A percentile compares a stretch with the other conserved stretches of the same genome.
Evolutionary conservation across 2,329 filamentous ascomycete genomes (phyloP).

Genomic region (Salinomyces thailandicus): DNA sequence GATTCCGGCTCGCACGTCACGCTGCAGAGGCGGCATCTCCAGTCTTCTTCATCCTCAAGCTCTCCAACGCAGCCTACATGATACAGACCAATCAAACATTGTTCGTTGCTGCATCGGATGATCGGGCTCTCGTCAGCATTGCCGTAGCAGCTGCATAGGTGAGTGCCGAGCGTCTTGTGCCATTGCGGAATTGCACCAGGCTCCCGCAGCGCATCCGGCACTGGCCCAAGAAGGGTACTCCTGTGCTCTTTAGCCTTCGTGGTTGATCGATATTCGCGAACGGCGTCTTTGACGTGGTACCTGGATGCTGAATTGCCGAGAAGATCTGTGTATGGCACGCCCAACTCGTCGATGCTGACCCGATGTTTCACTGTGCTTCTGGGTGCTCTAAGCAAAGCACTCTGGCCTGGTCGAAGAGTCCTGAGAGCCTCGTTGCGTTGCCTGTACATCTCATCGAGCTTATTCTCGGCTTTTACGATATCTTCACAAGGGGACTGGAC

Average conservation of each 20-base stretch:
- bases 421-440: constrained; percentile 1
- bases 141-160: constrained; percentile 1
- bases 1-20: too few species aligned
- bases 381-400: not conserved
- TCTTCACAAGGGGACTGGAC: not conserved
- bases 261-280: not conserved
- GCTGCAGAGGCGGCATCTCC: not conserved
- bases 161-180: not conserved
- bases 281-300: constrained; percentile 1
- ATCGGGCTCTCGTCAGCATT: constrained; percentile 1
- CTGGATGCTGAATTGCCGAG: constrained; percentile 1
- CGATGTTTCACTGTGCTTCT: not conserved
- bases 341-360: constrained; percentile 4
- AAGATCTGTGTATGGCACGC: constrained; percentile 4
- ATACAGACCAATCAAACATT: constrained; percentile 1
- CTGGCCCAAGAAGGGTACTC: not conserved
- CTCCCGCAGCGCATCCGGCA: not conserved
- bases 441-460: constrained; percentile 2
- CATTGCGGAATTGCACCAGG: not conserved
- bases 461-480: constrained; percentile 1
- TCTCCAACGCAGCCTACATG: constrained; percentile 2
- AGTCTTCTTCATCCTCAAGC: not conserved
- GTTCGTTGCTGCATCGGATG: constrained; percentile 1
- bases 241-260: too few species aligned
- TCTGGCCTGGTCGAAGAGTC: constrained; percentile 3